Percentiles rank a stretch among this genome's conserved stretches.
Evolutionary conservation across 2,329 filamentous ascomycete genomes (phyloP).

Genomic region (Sporothrix protearum): DNA sequence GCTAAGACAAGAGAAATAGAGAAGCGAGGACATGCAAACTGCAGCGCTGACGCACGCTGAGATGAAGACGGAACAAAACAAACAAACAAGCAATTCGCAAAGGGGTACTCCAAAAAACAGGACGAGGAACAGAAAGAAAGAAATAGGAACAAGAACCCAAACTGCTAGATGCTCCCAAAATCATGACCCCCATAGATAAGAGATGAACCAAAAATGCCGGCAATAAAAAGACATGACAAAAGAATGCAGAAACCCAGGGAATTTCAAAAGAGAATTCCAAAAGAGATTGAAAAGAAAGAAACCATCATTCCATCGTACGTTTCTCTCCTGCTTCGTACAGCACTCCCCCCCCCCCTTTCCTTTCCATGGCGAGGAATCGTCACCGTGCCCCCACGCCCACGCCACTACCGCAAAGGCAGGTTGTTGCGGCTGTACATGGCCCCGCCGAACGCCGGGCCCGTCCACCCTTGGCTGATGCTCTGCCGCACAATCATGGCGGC

Average conservation of each 20-base stretch:
- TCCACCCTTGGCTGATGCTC: slow-evolving; percentile 64
- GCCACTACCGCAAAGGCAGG: slow-evolving; percentile 44
- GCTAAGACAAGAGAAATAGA: background rate
- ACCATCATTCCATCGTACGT: slow-evolving; percentile 9
- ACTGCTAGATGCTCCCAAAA: slow-evolving; percentile 8
- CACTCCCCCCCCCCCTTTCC: background rate
- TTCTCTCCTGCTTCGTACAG: background rate
- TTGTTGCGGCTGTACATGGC: slow-evolving; percentile 44
- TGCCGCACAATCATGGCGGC: slow-evolving; percentile 93
- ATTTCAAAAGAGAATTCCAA: background rate
- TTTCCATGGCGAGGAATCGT: no score
- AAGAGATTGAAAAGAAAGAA: background rate
- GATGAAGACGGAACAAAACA: background rate
- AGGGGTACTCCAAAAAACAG: slow-evolving; percentile 1
- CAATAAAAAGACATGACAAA: background rate
- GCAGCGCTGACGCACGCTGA: background rate
- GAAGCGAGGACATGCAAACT: background rate
- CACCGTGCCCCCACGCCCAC: no score
- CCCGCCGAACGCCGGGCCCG: slow-evolving; percentile 40
- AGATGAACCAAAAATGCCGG: background rate
- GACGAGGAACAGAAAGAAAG: background rate
- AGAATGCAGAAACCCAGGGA: background rate
- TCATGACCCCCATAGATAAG: background rate
- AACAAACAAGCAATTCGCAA: background rate
- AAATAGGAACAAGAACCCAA: background rate